phyloP scores from a whole-genome alignment of 768 basidiomycete species.

The Suillus weaverae region DNA sequence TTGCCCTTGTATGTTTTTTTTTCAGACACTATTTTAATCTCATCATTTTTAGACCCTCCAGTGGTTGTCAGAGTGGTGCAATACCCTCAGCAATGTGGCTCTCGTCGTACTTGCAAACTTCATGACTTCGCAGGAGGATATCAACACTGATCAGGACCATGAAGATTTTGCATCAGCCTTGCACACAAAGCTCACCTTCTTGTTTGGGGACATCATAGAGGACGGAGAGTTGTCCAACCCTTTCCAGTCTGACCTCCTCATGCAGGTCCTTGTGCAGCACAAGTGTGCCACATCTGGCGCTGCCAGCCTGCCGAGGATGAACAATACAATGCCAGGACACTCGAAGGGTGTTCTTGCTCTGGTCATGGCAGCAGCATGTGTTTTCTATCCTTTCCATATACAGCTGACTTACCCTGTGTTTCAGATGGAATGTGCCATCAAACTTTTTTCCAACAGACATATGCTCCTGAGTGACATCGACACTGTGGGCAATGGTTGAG shows the following conservation, averaged over 20 bases:
- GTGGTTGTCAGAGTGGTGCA: background rate
- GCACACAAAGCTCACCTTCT: background rate
- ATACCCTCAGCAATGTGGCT: background rate
- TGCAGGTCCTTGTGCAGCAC: conserved; percentile 4
- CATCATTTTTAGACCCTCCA: background rate
- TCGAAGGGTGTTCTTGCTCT: background rate
- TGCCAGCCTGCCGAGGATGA: background rate
- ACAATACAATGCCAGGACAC: background rate
- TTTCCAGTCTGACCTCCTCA: background rate
- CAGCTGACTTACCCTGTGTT: too few species aligned
- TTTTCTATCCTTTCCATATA: too few species aligned
- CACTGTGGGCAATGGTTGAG: background rate
- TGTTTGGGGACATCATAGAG: conserved; percentile 1
- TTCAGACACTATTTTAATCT: background rate
- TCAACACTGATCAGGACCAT: background rate
- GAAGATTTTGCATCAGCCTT: background rate
- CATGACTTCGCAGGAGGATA: background rate
- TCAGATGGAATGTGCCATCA: background rate
- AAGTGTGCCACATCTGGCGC: background rate
- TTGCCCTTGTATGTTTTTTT: background rate
- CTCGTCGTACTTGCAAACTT: background rate
- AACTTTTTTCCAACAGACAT: background rate
- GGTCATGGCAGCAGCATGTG: background rate
- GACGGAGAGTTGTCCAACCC: background rate
- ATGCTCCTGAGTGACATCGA: background rate